phyloP scores from a whole-genome alignment of 805 yeast genomes.

The Millerozyma acaciae region DNA sequence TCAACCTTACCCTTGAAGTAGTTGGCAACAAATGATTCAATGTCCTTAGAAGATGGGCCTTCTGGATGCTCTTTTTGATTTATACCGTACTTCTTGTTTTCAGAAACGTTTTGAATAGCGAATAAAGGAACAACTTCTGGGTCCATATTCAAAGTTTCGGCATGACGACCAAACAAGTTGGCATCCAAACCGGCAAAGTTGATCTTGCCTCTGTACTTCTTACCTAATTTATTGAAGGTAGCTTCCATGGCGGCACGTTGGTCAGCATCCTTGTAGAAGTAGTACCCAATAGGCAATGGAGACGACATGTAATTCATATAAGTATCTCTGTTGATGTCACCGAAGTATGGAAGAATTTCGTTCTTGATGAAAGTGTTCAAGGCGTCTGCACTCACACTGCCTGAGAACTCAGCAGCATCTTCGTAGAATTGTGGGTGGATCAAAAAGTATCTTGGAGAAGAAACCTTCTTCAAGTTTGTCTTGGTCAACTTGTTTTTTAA shows the following conservation, averaged over 20 bases:
- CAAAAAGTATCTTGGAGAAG: constrained; percentile 40
- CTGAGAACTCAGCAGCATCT: constrained; percentile 46
- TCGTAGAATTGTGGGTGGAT: constrained; percentile 43
- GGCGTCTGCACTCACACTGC: constrained; percentile 26
- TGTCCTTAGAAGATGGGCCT: constrained; percentile 42
- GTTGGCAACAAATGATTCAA: constrained; percentile 59
- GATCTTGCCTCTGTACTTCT: constrained; percentile 70
- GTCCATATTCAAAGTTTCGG: constrained; percentile 77
- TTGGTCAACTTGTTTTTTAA: constrained; percentile 31
- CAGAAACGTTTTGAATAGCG: constrained; percentile 70
- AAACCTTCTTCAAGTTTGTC: constrained; percentile 20
- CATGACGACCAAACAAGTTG: constrained; percentile 74
- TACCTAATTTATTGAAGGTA: constrained; percentile 60
- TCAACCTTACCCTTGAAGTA: constrained; percentile 61
- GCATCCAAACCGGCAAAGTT: constrained; percentile 91
- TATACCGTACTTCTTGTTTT: constrained; percentile 75
- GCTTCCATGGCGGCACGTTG: constrained; percentile 56
- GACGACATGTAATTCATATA: constrained; percentile 71
- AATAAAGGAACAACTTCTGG: constrained; percentile 81
- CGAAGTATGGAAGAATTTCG: constrained; percentile 79
- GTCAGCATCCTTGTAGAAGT: constrained; percentile 70
- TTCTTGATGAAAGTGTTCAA: constrained; percentile 48
- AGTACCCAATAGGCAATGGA: constrained; percentile 78
- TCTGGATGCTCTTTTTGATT: constrained; percentile 54
- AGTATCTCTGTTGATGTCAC: constrained; percentile 80